Evolutionary conservation across 2,329 filamentous ascomycete species (phyloP), one percentile per base, ranked within the genome.

Genomic region (Plenodomus lindquistii): DNA sequence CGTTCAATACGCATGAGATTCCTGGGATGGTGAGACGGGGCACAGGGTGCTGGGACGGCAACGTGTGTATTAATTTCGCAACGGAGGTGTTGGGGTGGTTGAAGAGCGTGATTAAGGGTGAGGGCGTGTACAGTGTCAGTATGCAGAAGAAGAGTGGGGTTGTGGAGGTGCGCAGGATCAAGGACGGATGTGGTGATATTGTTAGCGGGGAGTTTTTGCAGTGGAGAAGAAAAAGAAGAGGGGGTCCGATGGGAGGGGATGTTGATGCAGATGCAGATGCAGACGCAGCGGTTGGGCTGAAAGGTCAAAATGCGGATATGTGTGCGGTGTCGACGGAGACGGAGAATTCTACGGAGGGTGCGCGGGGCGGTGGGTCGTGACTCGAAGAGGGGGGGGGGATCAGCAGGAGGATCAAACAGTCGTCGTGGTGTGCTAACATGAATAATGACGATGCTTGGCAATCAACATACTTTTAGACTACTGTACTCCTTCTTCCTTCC

Each of bases 61-160:
- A 97, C 66, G 83, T 88, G 58, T 97, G 92, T 67, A 94, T 97
- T 66, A 96, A 96, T 61, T 97, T 97, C 74, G 85, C 91, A 1
- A 85, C 83, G 1, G 79, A 75, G 0, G 89, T 97, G 60, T 73
- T 97, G 15, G 85, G 86, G 7, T 95, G 89, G 91, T 79, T 84
- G 51, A 81, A 81, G 36, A 79, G 78, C 1, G 83, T 86, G 17
- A 83, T 85, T 7, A 77, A 70, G 7, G 74, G 79, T 16, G 87
- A 89, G 34, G 91, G 90, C 0, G 85, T 95, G 2, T 97, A 91
- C 88, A 83, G 86, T 52, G 89, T 99, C 63, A 78, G 83, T 40
- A 82, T 90, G 49, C 76, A 72, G 44, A 82, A 87, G 44, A 82
- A 82, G 34, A 81, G 82, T 0, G 77, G 82, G 1, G 71, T 75